phyloP scores from a whole-genome alignment of 2,329 filamentous ascomycete genomes.

The Pseudogymnoascus sp. region DNA sequence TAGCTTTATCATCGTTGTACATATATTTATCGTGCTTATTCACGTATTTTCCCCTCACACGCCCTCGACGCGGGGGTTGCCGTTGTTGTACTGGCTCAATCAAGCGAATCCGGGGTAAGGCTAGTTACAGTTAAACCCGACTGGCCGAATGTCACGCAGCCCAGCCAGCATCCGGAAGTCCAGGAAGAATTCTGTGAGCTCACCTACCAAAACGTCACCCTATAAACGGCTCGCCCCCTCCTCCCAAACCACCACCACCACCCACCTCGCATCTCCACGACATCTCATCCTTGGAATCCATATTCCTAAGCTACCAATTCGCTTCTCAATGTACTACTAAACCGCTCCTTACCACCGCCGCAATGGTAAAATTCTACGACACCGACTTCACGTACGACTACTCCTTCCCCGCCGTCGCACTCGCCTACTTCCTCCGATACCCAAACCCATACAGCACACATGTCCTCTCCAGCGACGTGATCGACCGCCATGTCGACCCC shows the following conservation, averaged over 20 bases:
- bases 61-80: not conserved
- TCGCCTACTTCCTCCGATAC: slow-evolving; percentile 84
- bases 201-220: slow-evolving; percentile 6
- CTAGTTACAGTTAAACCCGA: not conserved
- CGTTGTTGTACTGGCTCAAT: not conserved
- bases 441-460: slow-evolving; percentile 78
- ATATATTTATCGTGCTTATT: not conserved
- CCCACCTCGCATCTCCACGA: slow-evolving; percentile 13
- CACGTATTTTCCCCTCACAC: not conserved
- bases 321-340: slow-evolving; percentile 8
- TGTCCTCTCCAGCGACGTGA: slow-evolving; percentile 76
- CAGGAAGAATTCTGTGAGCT: slow-evolving; percentile 6
- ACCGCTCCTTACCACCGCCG: slow-evolving; percentile 9
- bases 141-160: slow-evolving; percentile 4
- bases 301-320: not conserved
- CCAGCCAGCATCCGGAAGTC: slow-evolving; percentile 3
- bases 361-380: slow-evolving; percentile 31
- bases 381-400: slow-evolving; percentile 68
- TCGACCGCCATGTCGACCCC: slow-evolving; percentile 63
- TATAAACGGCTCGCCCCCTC: not conserved
- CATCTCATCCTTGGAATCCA: not conserved
- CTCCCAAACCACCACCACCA: slow-evolving; percentile 9
- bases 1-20: not conserved
- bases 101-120: slow-evolving; percentile 6
- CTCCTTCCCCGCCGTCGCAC: slow-evolving; percentile 74